Evolutionary conservation across 148 eudicot species (phyloP), one percentile per base, ranked within the genome.

Genomic region (Silene latifolia): DNA sequence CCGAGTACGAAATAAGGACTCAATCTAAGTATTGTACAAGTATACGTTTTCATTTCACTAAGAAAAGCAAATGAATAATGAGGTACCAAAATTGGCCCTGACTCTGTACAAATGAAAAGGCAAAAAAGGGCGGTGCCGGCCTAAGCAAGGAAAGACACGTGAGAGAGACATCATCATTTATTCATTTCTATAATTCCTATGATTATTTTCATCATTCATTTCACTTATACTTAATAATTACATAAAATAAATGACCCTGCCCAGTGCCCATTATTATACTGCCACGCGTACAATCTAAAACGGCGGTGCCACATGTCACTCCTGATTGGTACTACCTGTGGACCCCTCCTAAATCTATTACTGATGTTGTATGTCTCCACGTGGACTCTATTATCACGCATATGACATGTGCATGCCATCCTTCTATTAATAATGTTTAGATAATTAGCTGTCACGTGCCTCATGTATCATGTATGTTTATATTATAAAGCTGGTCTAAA

Each of bases 71-170:
- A 39, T 6, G 8, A 5, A 39, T 0, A 39, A 39, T 39, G 44
- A 39, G 6, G 44, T 7, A 39, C 44, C 44, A 39, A 39, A 39
- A 0, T 56, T n/a, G 21, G 35, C 3, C 3, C 4, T 32, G 35
- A 2, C 5, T 32, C 3, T 32, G 35, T 46, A 2, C n/a, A 27
- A 8, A 25, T 27, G 12, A 5, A 54, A 25, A 42, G n/a, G 29
- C 46, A 17, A 8, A 24, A 18, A 25, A 64, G 77, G 77, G 77
- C 77, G 77, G 77, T 74, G 77, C 77, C 77, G 77, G 77, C 77
- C 77, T 74, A 74, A 18, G 60, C 14, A 74, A 53, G 70, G 62
- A 74, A 74, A 53, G 71, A 24, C 77, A 74, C 77, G 71, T 74
- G 77, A 74, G 61, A 74, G 46, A 46, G 62, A 63, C 70, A 35